Evolutionary conservation across 2,329 filamentous ascomycete genomes (phyloP), one percentile per base, ranked within the genome.

Genomic region (Coniochaeta ligniaria): DNA sequence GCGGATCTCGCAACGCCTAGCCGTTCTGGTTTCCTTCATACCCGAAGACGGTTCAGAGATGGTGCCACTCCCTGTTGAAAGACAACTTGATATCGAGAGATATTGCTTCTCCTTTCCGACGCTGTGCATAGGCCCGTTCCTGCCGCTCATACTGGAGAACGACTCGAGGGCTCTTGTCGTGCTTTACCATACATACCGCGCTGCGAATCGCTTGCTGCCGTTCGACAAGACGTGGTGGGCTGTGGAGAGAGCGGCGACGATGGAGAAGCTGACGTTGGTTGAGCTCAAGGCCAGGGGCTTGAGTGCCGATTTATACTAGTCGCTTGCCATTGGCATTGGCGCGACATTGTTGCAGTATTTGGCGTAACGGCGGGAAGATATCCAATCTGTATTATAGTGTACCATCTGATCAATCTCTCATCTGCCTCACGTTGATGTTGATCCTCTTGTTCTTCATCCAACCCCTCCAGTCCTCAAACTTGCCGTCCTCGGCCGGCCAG

Each of bases 361-460:
- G 35, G 35, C 35, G 35, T 6, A 11, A 38, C 12, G 35, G 35
- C 35, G 11, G 6, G 6, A 38, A 17, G 35, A 38, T 38, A 17
- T 38, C 16, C 17, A 41, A n/a, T 41, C 17, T 41, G 38, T 41
- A 41, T 41, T 3, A 22, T 35, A 20, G 16, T 14, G 24, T 17
- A 17, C 26, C 3, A 31, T 52, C 6, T 24, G 14, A 50, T 67
- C 60, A 81, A 35, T 85, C 83, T 69, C 78, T 84, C 89, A 97
- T 96, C 75, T 98, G 94, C 63, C 94, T 82, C 11, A 97, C 90
- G 72, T 98, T 98, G 56, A 98, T 71, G 72, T 98, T 98, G 68
- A 98, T 86, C 63, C 94, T 82, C 76, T 97, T 97, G 56, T 84
- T 85, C 63, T 77, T 78, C 90, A 98, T 93, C 93, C 94, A 98